Evolutionary conservation across 2,329 filamentous ascomycete genomes (phyloP).

Genomic region (Coleophoma cylindrospora): DNA sequence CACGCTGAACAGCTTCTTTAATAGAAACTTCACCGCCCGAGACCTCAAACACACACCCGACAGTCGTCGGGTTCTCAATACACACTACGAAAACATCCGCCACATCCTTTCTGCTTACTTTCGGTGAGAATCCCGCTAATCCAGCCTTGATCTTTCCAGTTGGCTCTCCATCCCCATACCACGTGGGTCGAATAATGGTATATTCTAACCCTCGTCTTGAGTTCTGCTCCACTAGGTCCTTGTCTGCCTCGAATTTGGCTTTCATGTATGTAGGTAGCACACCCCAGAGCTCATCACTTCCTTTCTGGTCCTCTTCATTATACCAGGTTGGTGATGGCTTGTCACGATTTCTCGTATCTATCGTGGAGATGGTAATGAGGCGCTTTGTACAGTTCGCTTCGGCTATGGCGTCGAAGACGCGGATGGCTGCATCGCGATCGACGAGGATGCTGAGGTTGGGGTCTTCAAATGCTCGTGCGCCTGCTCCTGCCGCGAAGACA

Average conservation of each 20-base stretch:
- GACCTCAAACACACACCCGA: conserved; percentile 37
- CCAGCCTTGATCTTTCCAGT: conserved; percentile 36
- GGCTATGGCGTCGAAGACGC: conserved; percentile 38
- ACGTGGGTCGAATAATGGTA: conserved; percentile 38
- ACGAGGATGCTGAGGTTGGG: conserved; percentile 36
- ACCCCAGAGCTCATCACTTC: conserved; percentile 32
- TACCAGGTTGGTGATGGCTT: conserved; percentile 38
- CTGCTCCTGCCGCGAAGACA: conserved; percentile 28
- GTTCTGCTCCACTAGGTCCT: conserved; percentile 32
- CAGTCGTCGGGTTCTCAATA: conserved; percentile 33
- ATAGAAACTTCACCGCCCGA: conserved; percentile 34
- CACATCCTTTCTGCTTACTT: conserved; percentile 38
- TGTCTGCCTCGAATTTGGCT: conserved; percentile 38
- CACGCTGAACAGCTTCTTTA: conserved; percentile 31
- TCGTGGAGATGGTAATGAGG: conserved; percentile 40
- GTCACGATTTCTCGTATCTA: conserved; percentile 36
- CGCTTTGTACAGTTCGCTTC: conserved; percentile 31
- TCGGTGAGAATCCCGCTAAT: conserved; percentile 30
- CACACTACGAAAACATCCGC: conserved; percentile 35
- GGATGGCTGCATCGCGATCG: conserved; percentile 39
- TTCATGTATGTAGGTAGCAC: conserved; percentile 33
- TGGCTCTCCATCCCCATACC: conserved; percentile 31
- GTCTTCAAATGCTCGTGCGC: conserved; percentile 21
- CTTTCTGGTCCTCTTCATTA: conserved; percentile 29
- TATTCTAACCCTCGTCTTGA: conserved; percentile 32